Base-by-base conservation (phyloP, 163 green algal genomes). In the Picocystis sp. region DNA sequence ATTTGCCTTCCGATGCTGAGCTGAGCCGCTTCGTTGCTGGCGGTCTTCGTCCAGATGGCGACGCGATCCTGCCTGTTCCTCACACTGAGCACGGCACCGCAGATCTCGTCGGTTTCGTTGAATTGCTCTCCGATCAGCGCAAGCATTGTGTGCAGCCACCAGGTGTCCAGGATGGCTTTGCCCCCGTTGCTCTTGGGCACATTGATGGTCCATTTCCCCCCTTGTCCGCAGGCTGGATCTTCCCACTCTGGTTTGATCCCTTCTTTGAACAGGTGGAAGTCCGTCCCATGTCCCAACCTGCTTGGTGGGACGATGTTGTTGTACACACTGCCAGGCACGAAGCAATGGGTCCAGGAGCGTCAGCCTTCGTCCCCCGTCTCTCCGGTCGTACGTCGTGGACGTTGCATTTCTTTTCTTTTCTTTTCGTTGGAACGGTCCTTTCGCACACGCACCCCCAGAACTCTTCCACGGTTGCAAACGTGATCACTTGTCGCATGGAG, bases 181-280 rank as follows among this genome's bases (percentile, higher is more conserved):
- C 55, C 25, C 43, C 75, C 70, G 55, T 62, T 35, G 61, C 70
- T 60, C 78, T 76, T 76, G 11, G 78, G 73, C 11, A 92, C 64
- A 5, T 76, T 72, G 43, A 78, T 76, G n/a, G 80, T 93, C 90
- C 90, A 99, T 61, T 82, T 89, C 34, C 90, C 90, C 45, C 90
- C 90, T 50, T 79, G 66, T 44, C 72, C 69, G 68, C 86, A 95
- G 57, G 70, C 79, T 0, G 80, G 73, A 66, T 99, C 90, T 78
- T 99, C 90, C 90, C 90, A 99, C 76, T 97, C 94, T 38, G 90
- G 90, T 69, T 97, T 79, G 53, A 99, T 88, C 46, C 86, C 83
- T 42, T 93, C 76, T 54, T 93, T 93, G 78, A 99, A 99, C 22
- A 94, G 66, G 58, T 94, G 87, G 57, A 96, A 89, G 56, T 94